These are phyloP conservation scores for Daphne laureola DNA, from an alignment of 441 rosid species.

Conservation along the genomic window DNA sequence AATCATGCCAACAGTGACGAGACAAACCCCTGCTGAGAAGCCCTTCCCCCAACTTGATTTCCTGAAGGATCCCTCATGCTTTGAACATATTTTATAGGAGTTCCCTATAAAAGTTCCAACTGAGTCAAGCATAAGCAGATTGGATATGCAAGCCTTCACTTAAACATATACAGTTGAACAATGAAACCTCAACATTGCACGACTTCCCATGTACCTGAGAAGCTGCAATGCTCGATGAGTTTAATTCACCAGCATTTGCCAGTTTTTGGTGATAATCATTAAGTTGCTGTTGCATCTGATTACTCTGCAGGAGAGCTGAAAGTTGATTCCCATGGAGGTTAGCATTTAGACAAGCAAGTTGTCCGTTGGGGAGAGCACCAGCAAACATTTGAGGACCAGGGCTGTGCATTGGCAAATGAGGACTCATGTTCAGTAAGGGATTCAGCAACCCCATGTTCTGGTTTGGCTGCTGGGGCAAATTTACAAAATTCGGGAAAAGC, in stretches of 20 bases:
- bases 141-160: no score
- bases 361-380: conserved; percentile 11
- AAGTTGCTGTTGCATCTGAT: conserved; percentile 29
- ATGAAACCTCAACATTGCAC: neutral
- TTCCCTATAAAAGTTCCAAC: conserved; percentile 36
- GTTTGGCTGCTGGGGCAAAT: conserved; percentile 34
- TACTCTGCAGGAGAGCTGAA: conserved; percentile 23
- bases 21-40: conserved; percentile 38
- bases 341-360: conserved; percentile 18
- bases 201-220: conserved; percentile 30
- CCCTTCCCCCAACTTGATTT: conserved; percentile 30
- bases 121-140: neutral
- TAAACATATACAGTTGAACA: no score
- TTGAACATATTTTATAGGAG: conserved; percentile 21
- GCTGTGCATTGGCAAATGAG: conserved; percentile 25
- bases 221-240: conserved; percentile 8
- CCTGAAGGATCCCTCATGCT: conserved; percentile 28
- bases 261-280: conserved; percentile 34
- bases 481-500: conserved; percentile 20
- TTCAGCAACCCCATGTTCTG: conserved; percentile 31
- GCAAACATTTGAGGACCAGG: conserved; percentile 24
- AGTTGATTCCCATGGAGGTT: conserved; percentile 28
- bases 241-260: conserved; percentile 18
- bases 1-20: conserved; percentile 6
- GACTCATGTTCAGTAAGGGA: conserved; percentile 31